Base-by-base conservation (phyloP, 768 basidiomycete genomes). In the Phaeotremella fagi region DNA sequence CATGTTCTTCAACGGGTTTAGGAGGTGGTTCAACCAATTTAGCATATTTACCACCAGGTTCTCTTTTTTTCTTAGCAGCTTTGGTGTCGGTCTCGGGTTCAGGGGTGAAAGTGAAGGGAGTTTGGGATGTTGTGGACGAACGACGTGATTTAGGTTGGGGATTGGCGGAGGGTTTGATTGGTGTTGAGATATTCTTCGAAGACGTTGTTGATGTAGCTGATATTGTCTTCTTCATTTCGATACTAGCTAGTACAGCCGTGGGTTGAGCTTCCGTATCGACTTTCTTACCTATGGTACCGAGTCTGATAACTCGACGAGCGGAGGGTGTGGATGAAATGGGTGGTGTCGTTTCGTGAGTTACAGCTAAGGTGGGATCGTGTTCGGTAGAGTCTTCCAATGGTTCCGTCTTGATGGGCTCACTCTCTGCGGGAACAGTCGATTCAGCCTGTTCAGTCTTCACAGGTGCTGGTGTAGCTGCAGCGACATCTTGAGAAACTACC, bases 1-100 rank as follows among this genome's bases (percentile, higher is more conserved):
- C 27, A 22, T 48, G 46, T 33, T 48, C 46, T 16, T 33, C 46
- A n/a, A 48, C 24, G 46, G 28, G 25, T 22, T 27, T 27, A n/a
- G 31, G 27, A 27, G 46, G 27, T 4, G 46, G 46, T 18, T 48
- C 46, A 6, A 25, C 27, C 5, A 33, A 29, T 33, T 48, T 48
- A 33, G 31, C 29, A 27, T 48, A 29, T 16, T 27, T 48, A 3
- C 46, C 46, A 33, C 46, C 46, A 15, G 26, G 26, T 33, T 48
- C 33, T 16, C 46, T 26, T 33, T 48, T 48, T 33, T 27, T 33
- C 38, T 41, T 22, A 6, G 24, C 27, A 26, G 12, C 31, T 29
- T 26, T 31, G 18, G 26, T 15, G 22, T 15, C 12, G 9, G 12
- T 20, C 6, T 14, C 44, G 9, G 12, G 12, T 14, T 26, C n/a